Conservation (phyloP, 805 yeast species). For the Suhomyces canberraensis region DNA sequence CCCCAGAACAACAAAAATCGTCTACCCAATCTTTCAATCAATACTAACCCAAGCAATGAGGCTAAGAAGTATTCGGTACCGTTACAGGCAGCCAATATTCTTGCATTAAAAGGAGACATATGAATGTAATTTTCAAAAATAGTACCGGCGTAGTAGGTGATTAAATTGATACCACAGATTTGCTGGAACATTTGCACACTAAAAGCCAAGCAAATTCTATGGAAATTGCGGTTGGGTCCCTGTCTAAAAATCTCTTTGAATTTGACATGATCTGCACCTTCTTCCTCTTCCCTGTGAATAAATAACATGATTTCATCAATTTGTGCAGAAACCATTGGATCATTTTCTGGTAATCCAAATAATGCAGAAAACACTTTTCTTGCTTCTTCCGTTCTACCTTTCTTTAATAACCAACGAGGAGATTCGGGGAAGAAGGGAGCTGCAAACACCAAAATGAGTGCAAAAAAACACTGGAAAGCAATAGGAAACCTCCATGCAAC, state of each 20-base stretch:
- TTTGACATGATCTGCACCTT: constrained; percentile 21
- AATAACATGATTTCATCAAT: constrained; percentile 16
- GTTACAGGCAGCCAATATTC: constrained; percentile 41
- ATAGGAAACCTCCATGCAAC: constrained; percentile 34
- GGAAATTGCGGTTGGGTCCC: constrained; percentile 46
- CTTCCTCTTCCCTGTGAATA: constrained; percentile 13
- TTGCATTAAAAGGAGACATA: constrained; percentile 39
- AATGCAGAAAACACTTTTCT: constrained; percentile 7
- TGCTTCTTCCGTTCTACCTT: constrained; percentile 29
- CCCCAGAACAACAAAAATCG: constrained; percentile 37
- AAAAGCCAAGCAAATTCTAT: constrained; percentile 43
- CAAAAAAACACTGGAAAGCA: constrained; percentile 27
- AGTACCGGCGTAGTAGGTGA: constrained; percentile 43
- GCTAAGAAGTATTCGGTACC: constrained; percentile 44
- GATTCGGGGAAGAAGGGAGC: constrained; percentile 38
- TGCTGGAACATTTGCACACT: constrained; percentile 49
- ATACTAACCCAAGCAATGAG: constrained; percentile 18
- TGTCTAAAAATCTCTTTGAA: constrained; percentile 31
- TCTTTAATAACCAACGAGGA: constrained; percentile 41
- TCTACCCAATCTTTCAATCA: constrained; percentile 44
- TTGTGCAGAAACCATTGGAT: constrained; percentile 13
- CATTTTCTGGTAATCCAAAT: constrained; percentile 7
- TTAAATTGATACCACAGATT: constrained; percentile 48
- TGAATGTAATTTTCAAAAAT: constrained; percentile 30
- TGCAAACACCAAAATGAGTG: constrained; percentile 10